phyloP scores from a whole-genome alignment of 2,329 filamentous ascomycete genomes.

The Penicillium griseofulvum region DNA sequence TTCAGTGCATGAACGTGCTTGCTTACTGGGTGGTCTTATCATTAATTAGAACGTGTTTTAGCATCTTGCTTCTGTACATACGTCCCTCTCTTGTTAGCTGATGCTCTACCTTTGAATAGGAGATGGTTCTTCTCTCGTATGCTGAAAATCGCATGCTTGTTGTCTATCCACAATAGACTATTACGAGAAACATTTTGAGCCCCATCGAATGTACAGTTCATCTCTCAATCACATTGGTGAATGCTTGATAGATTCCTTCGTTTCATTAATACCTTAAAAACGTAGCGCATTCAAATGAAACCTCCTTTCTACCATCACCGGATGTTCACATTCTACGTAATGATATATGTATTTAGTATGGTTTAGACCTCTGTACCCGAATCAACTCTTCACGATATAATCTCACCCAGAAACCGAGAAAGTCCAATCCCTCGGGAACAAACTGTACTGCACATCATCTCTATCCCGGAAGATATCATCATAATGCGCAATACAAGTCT shows the following conservation, averaged over 20 bases:
- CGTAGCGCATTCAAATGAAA: neutral
- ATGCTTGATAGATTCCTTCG: neutral
- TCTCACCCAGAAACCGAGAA: conserved; percentile 18
- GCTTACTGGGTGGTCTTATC: neutral
- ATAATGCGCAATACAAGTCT: conserved; percentile 29
- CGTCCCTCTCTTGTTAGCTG: neutral
- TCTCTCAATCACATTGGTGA: neutral
- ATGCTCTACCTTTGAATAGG: neutral
- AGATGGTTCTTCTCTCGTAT: neutral
- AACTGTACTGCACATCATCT: conserved; percentile 26
- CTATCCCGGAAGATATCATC: conserved; percentile 31
- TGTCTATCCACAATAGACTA: neutral
- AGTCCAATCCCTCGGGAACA: conserved; percentile 31
- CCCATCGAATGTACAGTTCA: neutral
- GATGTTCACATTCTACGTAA: neutral
- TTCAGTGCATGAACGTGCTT: neutral
- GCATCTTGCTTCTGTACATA: neutral
- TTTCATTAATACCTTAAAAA: neutral
- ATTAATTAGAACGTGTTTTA: neutral
- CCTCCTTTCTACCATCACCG: neutral
- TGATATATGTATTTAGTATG: neutral
- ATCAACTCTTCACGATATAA: neutral
- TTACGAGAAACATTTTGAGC: neutral
- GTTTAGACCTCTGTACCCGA: neutral
- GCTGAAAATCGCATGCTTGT: neutral